Percentiles rank a stretch among this genome's conserved stretches.
Evolutionary conservation across 192 early-diverging fungal genomes (phyloP).

Genomic region (Helicostylum pulchrum): DNA sequence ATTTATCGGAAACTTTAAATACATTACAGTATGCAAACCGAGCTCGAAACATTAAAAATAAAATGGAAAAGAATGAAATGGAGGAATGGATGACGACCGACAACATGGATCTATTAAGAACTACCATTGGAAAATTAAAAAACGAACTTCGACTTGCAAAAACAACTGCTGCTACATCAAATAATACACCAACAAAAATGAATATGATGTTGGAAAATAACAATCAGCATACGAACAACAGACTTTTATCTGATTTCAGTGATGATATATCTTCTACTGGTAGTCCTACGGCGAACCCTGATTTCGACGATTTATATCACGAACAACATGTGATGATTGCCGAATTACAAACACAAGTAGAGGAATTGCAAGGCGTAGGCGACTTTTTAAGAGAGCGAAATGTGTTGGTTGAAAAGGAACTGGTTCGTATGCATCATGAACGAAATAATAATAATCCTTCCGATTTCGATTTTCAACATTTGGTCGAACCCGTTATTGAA

Average conservation of each 20-base stretch:
- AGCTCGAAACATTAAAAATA: constrained; percentile 94
- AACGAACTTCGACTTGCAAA: constrained; percentile 49
- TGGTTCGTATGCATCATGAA: constrained; percentile 4
- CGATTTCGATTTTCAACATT: constrained; percentile 42
- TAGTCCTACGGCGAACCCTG: constrained; percentile 11
- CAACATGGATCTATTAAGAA: constrained; percentile 63
- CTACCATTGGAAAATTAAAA: constrained; percentile 61
- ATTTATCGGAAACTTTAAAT: constrained; percentile 88
- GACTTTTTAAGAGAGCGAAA: constrained; percentile 17
- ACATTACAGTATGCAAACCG: constrained; percentile 96
- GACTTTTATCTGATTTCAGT: background rate
- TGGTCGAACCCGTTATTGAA: constrained; percentile 67
- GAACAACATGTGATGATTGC: constrained; percentile 20
- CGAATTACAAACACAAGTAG: constrained; percentile 23
- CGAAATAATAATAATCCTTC: constrained; percentile 15
- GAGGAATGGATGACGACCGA: constrained; percentile 65
- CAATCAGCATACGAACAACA: background rate
- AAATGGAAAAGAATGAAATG: constrained; percentile 67
- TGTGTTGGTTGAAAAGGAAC: constrained; percentile 20
- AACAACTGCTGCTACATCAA: background rate
- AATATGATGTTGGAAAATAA: constrained; percentile 4
- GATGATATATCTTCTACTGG: constrained; percentile 1
- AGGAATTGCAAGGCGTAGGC: constrained; percentile 9
- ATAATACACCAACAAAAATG: constrained; percentile 22
- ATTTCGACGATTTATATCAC: constrained; percentile 24